Evolutionary conservation across 1,139 yeast genomes (phyloP), one percentile per base, ranked within the genome.

Genomic region (Geotrichum cucujoidarum): DNA sequence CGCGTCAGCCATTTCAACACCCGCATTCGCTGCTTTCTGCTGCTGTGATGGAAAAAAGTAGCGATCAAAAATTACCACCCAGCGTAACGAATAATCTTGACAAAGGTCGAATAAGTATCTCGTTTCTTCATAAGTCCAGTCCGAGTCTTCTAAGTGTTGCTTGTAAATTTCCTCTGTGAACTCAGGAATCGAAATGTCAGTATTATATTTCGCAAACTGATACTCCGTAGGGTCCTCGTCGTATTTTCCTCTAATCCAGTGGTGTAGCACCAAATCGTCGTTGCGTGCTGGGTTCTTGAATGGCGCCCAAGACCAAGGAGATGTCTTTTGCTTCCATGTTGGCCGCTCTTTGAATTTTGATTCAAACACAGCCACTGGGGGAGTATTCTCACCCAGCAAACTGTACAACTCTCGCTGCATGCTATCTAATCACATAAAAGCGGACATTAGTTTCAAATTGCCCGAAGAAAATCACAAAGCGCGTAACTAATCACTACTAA

Each of bases 341-440:
- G 89, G 73, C 56, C 79, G 76, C 50, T 82, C 86, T 58, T 84
- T 86, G 57, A 81, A 80, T 55, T 78, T 77, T 8, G 48, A 37
- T 40, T 69, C 70, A 31, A 71, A 61, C 10, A 77, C 74, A 6
- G 77, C 73, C 2, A 89, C 79, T 1, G 98, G 94, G 0, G 98
- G 97, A 1, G 95, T 81, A 64, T 88, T 89, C 36, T 94, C 92
- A 1, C 99, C 98, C 36, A 94, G 71, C 51, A 94, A 73, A 57
- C 84, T 85, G 65, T 84, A 90, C 47, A 92, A 72, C 64, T 92
- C 98, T 56, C 98, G 75, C 54, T 88, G 94, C 80, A 92, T 84
- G 18, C 96, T 96, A 16, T 87, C 80, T 53, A 76, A 46, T 59
- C 8, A n/a, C 41, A 30, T 21, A 18, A 6, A 6, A 24, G 27